A percentile compares a stretch with the other conserved stretches of the same genome.
Conservation (phyloP, 2,329 filamentous ascomycete species). For the Ceratocystis cubensis region DNA sequence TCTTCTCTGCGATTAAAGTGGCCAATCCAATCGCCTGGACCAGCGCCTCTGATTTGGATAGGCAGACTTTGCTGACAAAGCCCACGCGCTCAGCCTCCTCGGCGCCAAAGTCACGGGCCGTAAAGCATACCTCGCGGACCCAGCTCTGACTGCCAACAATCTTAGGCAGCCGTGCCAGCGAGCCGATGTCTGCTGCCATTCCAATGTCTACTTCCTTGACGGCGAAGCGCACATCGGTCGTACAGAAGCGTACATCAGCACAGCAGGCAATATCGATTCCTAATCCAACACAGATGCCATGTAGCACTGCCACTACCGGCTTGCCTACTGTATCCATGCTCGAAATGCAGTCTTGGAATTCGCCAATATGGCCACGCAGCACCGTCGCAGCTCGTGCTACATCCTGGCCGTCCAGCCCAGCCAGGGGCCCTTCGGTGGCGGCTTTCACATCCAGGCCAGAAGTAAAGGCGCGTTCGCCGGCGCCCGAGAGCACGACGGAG, state of each 20-base stretch:
- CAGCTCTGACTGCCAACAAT: conserved; percentile 57
- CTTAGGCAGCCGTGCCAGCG: conserved; percentile 60
- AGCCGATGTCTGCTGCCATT: conserved; percentile 67
- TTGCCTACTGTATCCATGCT: conserved; percentile 81
- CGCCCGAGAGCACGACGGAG: conserved; percentile 64
- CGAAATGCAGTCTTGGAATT: conserved; percentile 69
- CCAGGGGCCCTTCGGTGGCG: conserved; percentile 38
- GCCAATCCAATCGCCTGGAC: conserved; percentile 52
- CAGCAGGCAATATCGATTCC: conserved; percentile 61
- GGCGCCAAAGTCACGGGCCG: conserved; percentile 55
- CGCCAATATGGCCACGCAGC: conserved; percentile 55
- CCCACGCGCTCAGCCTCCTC: conserved; percentile 58
- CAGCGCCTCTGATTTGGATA: conserved; percentile 51
- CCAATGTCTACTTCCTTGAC: conserved; percentile 79
- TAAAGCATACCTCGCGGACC: conserved; percentile 67
- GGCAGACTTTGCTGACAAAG: conserved; percentile 54
- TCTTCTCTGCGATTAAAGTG: conserved; percentile 59
- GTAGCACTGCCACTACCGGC: conserved; percentile 71
- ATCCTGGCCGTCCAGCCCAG: conserved; percentile 35
- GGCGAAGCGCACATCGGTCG: conserved; percentile 47
- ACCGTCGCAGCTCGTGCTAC: conserved; percentile 49
- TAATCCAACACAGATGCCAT: conserved; percentile 66
- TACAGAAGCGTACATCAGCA: conserved; percentile 57
- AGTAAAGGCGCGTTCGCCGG: conserved; percentile 74
- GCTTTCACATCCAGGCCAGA: conserved; percentile 73